These are phyloP conservation scores for Actinomortierella ambigua DNA, from an alignment of 371 early-diverging fungal genomes.

Conservation along the genomic window DNA sequence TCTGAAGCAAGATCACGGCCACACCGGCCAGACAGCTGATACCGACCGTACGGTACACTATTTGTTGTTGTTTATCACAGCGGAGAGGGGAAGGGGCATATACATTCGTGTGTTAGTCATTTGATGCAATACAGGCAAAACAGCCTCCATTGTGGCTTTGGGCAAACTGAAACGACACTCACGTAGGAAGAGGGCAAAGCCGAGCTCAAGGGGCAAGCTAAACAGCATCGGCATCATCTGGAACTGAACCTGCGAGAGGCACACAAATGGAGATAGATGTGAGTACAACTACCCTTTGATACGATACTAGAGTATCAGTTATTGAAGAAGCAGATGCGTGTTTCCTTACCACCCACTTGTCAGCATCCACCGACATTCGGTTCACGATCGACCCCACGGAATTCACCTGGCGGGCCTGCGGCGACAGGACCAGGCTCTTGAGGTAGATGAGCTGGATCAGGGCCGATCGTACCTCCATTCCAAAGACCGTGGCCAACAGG, in stretches of 20 bases:
- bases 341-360: conserved; percentile 15
- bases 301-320: too few relatives aligned
- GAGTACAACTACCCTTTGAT: too few relatives aligned
- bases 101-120: too few relatives aligned
- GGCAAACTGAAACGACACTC: too few relatives aligned
- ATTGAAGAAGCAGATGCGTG: too few relatives aligned
- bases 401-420: conserved; percentile 74
- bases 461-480: conserved; percentile 65
- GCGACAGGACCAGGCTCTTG: conserved; percentile 83
- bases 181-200: too few relatives aligned
- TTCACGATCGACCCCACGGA: conserved; percentile 86
- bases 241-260: too few relatives aligned
- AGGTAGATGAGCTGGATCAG: conserved; percentile 86
- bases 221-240: too few relatives aligned
- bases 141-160: too few relatives aligned
- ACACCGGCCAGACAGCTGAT: conserved; percentile 85
- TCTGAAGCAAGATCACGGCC: conserved; percentile 73
- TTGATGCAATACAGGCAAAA: too few relatives aligned
- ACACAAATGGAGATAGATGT: too few relatives aligned
- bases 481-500: conserved; percentile 7
- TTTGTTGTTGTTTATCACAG: neutral
- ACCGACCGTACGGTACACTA: conserved; percentile 58
- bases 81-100: neutral
- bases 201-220: too few relatives aligned
- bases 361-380: conserved; percentile 64